Base-by-base conservation (phyloP, 495 filamentous ascomycete genomes). In the Trichocladium uniseriatum region DNA sequence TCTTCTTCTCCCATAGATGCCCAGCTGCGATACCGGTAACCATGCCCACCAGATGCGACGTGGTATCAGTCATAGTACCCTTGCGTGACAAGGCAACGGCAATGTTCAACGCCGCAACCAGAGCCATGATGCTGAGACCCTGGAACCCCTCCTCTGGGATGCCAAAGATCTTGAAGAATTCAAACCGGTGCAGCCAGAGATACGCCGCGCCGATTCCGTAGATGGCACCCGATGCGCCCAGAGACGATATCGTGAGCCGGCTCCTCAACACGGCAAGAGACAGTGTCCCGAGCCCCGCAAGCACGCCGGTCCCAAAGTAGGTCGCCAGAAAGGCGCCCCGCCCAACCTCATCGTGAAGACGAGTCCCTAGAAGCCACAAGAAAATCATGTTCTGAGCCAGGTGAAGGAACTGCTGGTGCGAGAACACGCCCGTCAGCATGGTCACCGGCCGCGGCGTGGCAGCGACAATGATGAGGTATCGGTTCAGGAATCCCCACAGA, bases 301-400 rank as follows among this genome's bases (percentile, higher is more conserved):
- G 20, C 0, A 77, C 75, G 35, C 87, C 90, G 3, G 79, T 71
- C 0, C 78, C 66, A 32, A 94, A 56, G 63, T 88, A 94, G 6
- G 94, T 69, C 7, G 83, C 81, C 4, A 98, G 70, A 66, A 96
- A 95, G 51, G 81, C 78, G 34, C 83, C 89, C 16, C 91, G 78
- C 35, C 89, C 91, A 45, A 96, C 76, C 45, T 95, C 83, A 56
- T 95, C 89, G 69, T 95, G 87, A 13, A 92, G 55, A 0, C 66
- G 65, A 10, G 66, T 68, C 31, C 74, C 76, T 20, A 76, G 51
- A 52, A 79, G 63, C 68, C 69, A 76, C 1, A 78, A 58, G 21
- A 75, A 59, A 16, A 72, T 51, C 79, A 91, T 86, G 58, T 96
- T 97, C n/a, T 69, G 52, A 4, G 63, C 55, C 2, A 92, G 61